Conservation (phyloP, 176 grass and related monocot genomes). For the Poa annua region DNA sequence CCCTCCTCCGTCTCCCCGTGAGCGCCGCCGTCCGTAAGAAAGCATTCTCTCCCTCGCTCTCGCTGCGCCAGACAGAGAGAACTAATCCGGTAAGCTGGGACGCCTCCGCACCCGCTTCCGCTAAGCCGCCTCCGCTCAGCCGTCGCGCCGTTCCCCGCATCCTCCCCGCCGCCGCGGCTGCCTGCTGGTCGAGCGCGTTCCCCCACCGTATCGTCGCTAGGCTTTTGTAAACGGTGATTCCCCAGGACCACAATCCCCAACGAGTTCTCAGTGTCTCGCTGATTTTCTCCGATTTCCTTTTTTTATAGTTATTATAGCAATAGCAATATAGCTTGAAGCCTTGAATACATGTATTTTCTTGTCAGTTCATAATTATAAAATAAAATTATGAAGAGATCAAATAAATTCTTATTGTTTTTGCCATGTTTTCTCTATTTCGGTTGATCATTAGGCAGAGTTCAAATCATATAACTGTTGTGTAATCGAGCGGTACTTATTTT, state of each 20-base stretch:
- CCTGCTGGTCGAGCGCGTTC: background rate
- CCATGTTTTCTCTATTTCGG: background rate
- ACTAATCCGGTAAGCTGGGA: background rate
- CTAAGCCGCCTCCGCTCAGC: background rate
- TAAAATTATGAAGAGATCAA: background rate
- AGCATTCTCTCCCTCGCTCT: background rate
- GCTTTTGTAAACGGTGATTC: background rate
- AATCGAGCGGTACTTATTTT: too few species aligned
- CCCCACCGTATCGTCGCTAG: slow-evolving; percentile 11
- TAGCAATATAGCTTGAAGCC: background rate
- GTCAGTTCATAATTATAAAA: too few species aligned
- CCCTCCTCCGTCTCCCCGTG: background rate
- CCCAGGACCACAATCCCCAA: slow-evolving; percentile 5
- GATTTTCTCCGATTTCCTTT: background rate
- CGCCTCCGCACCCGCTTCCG: background rate
- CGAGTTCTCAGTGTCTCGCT: slow-evolving; percentile 10
- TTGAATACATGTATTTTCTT: background rate
- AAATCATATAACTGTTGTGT: too few species aligned
- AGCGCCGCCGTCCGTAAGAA: background rate
- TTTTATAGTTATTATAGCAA: background rate
- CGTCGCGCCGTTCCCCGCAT: background rate
- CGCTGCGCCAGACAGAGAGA: too few species aligned
- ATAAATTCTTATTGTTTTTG: too few species aligned
- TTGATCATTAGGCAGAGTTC: background rate
- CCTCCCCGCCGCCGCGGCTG: background rate